These are phyloP conservation scores for Acer saccharum DNA, from an alignment of 345 rosid genomes.

Conservation along the genomic window DNA sequence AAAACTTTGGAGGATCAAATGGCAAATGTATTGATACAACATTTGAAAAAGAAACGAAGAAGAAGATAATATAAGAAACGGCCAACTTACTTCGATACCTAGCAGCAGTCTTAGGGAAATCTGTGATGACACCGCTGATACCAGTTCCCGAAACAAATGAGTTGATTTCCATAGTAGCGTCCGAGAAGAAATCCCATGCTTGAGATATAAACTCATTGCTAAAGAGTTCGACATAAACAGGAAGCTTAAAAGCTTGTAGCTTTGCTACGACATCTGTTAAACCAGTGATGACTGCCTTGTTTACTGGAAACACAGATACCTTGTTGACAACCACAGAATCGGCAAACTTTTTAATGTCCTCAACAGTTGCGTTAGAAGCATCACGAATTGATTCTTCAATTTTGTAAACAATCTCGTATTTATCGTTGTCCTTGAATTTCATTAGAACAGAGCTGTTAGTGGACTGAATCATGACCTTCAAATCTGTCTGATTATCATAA, in stretches of 20 bases:
- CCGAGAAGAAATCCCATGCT: conserved; percentile 86
- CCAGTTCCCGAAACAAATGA: conserved; percentile 25
- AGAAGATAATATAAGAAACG: too few species aligned
- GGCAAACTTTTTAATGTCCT: conserved; percentile 72
- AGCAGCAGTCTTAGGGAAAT: conserved; percentile 74
- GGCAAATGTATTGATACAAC: too few species aligned
- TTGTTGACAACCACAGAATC: conserved; percentile 59
- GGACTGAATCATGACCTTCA: conserved; percentile 83
- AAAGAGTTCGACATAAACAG: conserved; percentile 68
- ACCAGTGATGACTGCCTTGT: conserved; percentile 27
- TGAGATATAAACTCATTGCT: conserved; percentile 89
- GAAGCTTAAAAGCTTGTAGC: conserved; percentile 50
- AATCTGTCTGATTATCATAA: conserved; percentile 44
- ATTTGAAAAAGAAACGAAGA: too few species aligned
- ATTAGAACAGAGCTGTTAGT: conserved; percentile 68
- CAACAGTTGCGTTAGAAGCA: conserved; percentile 45
- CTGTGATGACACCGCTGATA: conserved; percentile 73
- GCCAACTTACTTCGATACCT: conserved; percentile 72
- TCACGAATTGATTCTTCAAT: conserved; percentile 64
- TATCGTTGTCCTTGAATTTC: conserved; percentile 50
- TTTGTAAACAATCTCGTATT: conserved; percentile 64
- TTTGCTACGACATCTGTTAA: conserved; percentile 49
- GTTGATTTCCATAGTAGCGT: conserved; percentile 79
- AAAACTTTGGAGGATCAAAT: too few species aligned
- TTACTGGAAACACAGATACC: conserved; percentile 49